These are phyloP conservation scores for Calonectria fujianensis DNA, from an alignment of 2,329 filamentous ascomycete genomes.

Conservation along the genomic window DNA sequence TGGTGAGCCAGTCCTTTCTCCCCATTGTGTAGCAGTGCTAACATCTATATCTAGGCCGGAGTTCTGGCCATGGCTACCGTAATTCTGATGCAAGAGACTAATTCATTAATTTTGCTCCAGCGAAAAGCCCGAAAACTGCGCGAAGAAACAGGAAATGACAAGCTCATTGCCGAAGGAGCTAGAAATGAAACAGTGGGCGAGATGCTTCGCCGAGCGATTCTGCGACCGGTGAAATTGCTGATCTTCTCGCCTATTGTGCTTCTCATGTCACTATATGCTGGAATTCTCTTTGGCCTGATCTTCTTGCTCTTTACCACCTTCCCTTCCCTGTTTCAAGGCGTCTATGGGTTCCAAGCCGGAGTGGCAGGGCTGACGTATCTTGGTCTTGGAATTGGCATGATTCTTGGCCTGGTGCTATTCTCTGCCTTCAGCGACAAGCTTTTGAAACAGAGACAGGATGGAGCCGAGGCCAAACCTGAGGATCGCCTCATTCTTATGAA, in stretches of 20 bases:
- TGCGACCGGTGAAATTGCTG: slow-evolving; percentile 67
- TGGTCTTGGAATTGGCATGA: slow-evolving; percentile 65
- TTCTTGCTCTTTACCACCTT: slow-evolving; percentile 62
- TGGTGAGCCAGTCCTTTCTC: slow-evolving; percentile 21
- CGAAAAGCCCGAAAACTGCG: slow-evolving; percentile 19
- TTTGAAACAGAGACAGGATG: neutral
- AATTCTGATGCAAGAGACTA: slow-evolving; percentile 50
- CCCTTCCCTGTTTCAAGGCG: slow-evolving; percentile 58
- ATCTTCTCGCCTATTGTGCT: slow-evolving; percentile 73
- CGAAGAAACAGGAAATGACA: slow-evolving; percentile 34
- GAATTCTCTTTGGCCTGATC: slow-evolving; percentile 60
- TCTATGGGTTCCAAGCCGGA: slow-evolving; percentile 57
- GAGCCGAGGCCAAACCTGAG: slow-evolving; percentile 59
- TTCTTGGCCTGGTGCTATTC: slow-evolving; percentile 49
- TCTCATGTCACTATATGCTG: slow-evolving; percentile 61
- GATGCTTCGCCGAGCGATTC: slow-evolving; percentile 56
- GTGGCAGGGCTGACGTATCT: slow-evolving; percentile 65
- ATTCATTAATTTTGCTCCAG: slow-evolving; percentile 10
- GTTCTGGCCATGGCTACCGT: slow-evolving; percentile 5
- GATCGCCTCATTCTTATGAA: slow-evolving; percentile 73
- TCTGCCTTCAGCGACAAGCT: slow-evolving; percentile 41
- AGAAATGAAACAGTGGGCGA: slow-evolving; percentile 37
- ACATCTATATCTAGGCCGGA: slow-evolving; percentile 6
- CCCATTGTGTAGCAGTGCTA: neutral
- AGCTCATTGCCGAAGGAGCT: slow-evolving; percentile 27